Evolutionary conservation across 2,329 filamentous ascomycete genomes (phyloP).

Genomic region (Exophiala viscosa): DNA sequence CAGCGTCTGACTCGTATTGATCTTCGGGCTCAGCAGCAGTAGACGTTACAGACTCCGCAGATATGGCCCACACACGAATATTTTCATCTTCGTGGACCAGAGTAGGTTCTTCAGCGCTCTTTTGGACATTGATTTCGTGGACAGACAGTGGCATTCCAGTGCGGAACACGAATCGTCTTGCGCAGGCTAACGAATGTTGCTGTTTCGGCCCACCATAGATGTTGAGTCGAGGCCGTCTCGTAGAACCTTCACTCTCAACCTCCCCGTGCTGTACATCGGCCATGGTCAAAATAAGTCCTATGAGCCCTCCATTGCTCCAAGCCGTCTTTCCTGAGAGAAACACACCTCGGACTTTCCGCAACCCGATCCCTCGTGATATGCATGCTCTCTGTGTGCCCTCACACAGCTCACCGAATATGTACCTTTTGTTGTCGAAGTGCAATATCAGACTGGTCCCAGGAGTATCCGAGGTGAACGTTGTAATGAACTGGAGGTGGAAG

Average conservation of each 20-base stretch:
- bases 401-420: conserved; percentile 75
- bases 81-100: conserved; percentile 74
- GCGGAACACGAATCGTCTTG: conserved; percentile 79
- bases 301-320: conserved; percentile 79
- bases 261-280: conserved; percentile 59
- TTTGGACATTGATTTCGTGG: conserved; percentile 52
- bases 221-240: conserved; percentile 17
- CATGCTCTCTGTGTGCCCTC: conserved; percentile 83
- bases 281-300: conserved; percentile 80
- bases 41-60: conserved; percentile 41
- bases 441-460: conserved; percentile 73
- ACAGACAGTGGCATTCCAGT: conserved; percentile 72
- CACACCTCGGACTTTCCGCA: conserved; percentile 67
- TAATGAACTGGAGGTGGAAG: conserved; percentile 69
- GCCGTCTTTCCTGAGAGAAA: conserved; percentile 76
- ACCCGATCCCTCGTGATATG: conserved; percentile 61
- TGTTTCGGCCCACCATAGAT: conserved; percentile 74
- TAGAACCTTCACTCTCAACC: conserved; percentile 25
- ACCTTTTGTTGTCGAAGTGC: conserved; percentile 76
- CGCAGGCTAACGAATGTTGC: conserved; percentile 74
- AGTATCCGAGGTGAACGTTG: conserved; percentile 83
- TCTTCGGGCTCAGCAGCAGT: conserved; percentile 31
- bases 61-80: conserved; percentile 81
- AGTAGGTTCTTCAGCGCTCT: conserved; percentile 34
- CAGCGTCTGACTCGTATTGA: conserved; percentile 43